Evolutionary conservation across 1,139 yeast species (phyloP).

Genomic region (Candida tropicalis): DNA sequence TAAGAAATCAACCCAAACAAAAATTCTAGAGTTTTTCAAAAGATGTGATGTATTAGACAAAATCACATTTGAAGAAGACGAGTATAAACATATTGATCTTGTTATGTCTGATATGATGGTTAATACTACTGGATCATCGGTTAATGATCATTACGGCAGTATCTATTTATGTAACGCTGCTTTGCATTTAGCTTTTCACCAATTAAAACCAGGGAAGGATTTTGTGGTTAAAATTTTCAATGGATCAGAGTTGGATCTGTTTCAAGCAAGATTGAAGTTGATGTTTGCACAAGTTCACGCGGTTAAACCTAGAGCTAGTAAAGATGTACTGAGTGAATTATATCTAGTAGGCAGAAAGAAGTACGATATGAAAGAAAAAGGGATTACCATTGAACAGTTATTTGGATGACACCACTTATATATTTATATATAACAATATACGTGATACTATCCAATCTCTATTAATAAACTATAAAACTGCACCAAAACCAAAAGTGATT

Average conservation of each 20-base stretch:
- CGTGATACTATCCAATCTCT: no score
- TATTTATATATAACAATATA: no score
- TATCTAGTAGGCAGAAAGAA: slow-evolving; percentile 34
- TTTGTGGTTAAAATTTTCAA: slow-evolving; percentile 46
- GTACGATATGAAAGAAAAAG: slow-evolving; percentile 10
- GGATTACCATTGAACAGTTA: slow-evolving; percentile 5
- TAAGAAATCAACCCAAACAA: slow-evolving; percentile 33
- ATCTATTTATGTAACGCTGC: slow-evolving; percentile 50
- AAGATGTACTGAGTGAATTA: slow-evolving; percentile 44
- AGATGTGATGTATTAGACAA: not conserved
- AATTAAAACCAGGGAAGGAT: slow-evolving; percentile 35
- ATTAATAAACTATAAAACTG: slow-evolving; percentile 51
- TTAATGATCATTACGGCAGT: slow-evolving; percentile 46
- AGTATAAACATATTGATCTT: slow-evolving; percentile 25
- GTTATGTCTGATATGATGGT: slow-evolving; percentile 53
- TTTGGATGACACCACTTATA: not conserved
- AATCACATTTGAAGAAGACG: slow-evolving; percentile 4
- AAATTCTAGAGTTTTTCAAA: slow-evolving; percentile 27
- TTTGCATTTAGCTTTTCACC: slow-evolving; percentile 28
- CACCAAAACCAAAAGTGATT: slow-evolving; percentile 90
- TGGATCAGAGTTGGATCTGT: slow-evolving; percentile 38
- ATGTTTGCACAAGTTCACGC: slow-evolving; percentile 36
- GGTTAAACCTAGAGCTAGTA: slow-evolving; percentile 41
- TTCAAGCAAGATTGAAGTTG: slow-evolving; percentile 28
- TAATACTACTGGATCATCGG: slow-evolving; percentile 47